These are phyloP conservation scores for Leishmania amazonensis DNA, from an alignment of 208 protist species.

Conservation along the genomic window DNA sequence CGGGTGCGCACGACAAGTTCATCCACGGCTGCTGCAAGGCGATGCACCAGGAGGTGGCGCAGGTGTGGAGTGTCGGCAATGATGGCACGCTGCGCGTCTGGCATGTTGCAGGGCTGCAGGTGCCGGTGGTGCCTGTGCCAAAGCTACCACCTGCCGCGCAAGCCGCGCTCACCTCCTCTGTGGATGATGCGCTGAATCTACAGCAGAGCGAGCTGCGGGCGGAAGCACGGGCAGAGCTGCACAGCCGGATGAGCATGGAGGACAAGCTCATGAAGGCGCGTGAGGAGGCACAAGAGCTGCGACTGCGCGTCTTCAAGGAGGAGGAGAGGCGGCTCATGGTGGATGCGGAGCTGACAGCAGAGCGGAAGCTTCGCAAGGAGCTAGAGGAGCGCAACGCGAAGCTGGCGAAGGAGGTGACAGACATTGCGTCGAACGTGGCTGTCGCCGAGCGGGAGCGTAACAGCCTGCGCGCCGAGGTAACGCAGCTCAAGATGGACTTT, in stretches of 20 bases:
- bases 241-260: constrained; percentile 15
- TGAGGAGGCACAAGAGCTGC: constrained; percentile 80
- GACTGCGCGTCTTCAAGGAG: constrained; percentile 38
- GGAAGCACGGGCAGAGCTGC: constrained; percentile 23
- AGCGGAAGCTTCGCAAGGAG: constrained; percentile 38
- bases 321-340: constrained; percentile 46
- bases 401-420: constrained; percentile 52
- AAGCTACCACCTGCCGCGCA: constrained; percentile 29
- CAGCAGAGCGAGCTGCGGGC: constrained; percentile 31
- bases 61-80: constrained; percentile 72
- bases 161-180: constrained; percentile 26
- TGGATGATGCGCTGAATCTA: neutral
- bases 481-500: constrained; percentile 39
- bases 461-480: constrained; percentile 49
- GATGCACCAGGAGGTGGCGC: constrained; percentile 46
- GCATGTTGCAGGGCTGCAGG: constrained; percentile 40
- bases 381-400: constrained; percentile 51
- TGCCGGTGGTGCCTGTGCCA: constrained; percentile 35
- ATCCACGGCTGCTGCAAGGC: constrained; percentile 53
- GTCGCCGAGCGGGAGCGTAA: constrained; percentile 41
- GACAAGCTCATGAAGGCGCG: constrained; percentile 47
- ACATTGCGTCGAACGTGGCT: constrained; percentile 41
- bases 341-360: constrained; percentile 44
- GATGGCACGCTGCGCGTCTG: constrained; percentile 47
- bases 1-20: constrained; percentile 45